A percentile compares a stretch with the other conserved stretches of the same genome.
Evolutionary conservation across 2,329 filamentous ascomycete species (phyloP).

Genomic region (Fusarium decemcellulare): DNA sequence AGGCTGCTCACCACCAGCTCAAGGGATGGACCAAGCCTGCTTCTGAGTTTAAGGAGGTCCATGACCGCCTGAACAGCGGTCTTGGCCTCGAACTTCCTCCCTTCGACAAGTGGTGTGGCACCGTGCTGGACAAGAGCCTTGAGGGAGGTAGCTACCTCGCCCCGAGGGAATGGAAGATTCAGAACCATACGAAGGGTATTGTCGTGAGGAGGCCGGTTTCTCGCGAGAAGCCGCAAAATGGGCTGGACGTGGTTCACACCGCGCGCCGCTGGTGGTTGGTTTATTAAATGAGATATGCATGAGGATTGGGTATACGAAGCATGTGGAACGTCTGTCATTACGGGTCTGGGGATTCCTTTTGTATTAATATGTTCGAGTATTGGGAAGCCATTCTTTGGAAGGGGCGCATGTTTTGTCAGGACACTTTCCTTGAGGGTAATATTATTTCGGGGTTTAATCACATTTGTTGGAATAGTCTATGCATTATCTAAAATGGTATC

Average conservation of each 20-base stretch:
- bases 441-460: neutral
- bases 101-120: constrained; percentile 41
- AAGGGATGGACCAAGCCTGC: constrained; percentile 37
- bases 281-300: constrained; percentile 1
- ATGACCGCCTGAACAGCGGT: constrained; percentile 30
- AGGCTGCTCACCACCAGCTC: constrained; percentile 33
- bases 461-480: too few relatives aligned
- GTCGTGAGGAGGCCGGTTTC: constrained; percentile 23
- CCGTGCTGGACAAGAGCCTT: constrained; percentile 27
- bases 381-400: neutral
- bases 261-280: constrained; percentile 39
- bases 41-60: constrained; percentile 36
- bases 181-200: constrained; percentile 26
- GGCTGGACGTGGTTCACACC: constrained; percentile 33
- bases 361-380: neutral
- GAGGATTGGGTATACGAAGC: neutral
- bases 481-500: neutral
- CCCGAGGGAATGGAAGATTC: constrained; percentile 35
- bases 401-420: neutral
- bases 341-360: neutral
- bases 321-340: neutral
- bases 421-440: neutral
- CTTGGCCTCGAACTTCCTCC: constrained; percentile 33
- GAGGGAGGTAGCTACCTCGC: constrained; percentile 39
- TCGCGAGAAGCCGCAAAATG: constrained; percentile 9